A percentile compares a stretch with the other conserved stretches of the same genome.
Evolutionary conservation across 2,329 filamentous ascomycete species (phyloP).

Genomic region (Sporothrix phasma): DNA sequence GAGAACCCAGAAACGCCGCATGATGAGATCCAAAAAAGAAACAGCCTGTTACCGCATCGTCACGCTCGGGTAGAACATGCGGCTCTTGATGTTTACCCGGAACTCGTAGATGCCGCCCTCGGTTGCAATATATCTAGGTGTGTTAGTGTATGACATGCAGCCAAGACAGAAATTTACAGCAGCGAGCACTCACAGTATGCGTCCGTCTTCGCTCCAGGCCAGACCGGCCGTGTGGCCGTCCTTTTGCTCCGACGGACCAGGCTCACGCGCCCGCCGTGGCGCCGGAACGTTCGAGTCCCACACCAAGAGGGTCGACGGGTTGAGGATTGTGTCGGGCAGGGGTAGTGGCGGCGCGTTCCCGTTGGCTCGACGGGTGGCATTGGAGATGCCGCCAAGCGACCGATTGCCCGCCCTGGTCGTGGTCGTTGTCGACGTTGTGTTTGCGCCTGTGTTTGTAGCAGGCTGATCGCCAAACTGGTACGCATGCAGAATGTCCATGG

Average conservation of each 20-base stretch:
- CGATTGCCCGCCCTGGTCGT: neutral
- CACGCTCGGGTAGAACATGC: conserved; percentile 50
- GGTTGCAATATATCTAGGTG: conserved; percentile 47
- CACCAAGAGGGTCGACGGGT: conserved; percentile 26
- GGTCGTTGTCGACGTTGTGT: neutral
- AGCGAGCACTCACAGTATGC: conserved; percentile 40
- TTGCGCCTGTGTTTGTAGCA: neutral
- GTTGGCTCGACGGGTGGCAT: neutral
- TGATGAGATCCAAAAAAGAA: neutral
- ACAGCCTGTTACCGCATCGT: conserved; percentile 35
- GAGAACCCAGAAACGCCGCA: neutral
- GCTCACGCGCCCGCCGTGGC: conserved; percentile 10
- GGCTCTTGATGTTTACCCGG: conserved; percentile 50
- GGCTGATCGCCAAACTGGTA: conserved; percentile 2
- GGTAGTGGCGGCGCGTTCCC: neutral
- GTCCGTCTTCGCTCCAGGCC: conserved; percentile 52
- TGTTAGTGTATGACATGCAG: conserved; percentile 6
- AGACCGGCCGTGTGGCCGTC: conserved; percentile 54
- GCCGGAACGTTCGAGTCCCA: conserved; percentile 19
- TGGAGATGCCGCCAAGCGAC: neutral
- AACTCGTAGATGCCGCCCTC: conserved; percentile 71
- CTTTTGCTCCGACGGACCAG: conserved; percentile 41
- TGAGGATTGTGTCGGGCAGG: conserved; percentile 24
- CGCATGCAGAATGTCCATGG: conserved; percentile 9
- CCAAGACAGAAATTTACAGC: conserved; percentile 10